Evolutionary conservation across 495 filamentous ascomycete genomes (phyloP).

Genomic region (Hyaloscypha variabilis): DNA sequence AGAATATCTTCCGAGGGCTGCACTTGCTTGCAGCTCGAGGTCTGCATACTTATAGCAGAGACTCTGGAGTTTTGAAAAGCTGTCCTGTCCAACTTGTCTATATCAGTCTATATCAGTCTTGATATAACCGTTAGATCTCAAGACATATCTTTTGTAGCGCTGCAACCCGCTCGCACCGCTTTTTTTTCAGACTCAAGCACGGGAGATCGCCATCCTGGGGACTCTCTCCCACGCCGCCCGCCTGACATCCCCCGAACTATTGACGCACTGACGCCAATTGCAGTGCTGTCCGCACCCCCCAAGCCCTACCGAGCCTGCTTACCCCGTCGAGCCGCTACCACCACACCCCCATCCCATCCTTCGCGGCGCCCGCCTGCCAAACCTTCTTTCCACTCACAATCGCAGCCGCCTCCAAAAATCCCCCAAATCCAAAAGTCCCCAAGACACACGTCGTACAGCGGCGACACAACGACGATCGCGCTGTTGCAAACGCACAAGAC

Average conservation of each 20-base stretch:
- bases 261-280: neutral
- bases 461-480: neutral
- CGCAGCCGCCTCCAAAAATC: neutral
- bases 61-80: too few relatives aligned
- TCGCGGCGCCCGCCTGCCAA: neutral
- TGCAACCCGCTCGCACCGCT: neutral
- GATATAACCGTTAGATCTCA: neutral
- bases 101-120: neutral
- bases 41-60: too few relatives aligned
- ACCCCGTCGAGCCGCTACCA: neutral
- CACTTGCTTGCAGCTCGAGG: neutral
- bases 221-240: neutral
- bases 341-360: neutral
- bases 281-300: neutral
- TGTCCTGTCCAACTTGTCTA: too few relatives aligned
- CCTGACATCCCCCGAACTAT: neutral
- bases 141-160: too few relatives aligned
- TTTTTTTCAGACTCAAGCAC: neutral
- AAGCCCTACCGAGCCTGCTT: neutral
- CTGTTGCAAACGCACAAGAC: neutral
- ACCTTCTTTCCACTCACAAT: neutral
- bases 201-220: neutral
- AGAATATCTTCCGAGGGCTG: neutral
- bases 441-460: neutral
- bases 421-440: neutral